Evolutionary conservation across 2,329 filamentous ascomycete species (phyloP).

Genomic region (Cryphonectria nitschkei): DNA sequence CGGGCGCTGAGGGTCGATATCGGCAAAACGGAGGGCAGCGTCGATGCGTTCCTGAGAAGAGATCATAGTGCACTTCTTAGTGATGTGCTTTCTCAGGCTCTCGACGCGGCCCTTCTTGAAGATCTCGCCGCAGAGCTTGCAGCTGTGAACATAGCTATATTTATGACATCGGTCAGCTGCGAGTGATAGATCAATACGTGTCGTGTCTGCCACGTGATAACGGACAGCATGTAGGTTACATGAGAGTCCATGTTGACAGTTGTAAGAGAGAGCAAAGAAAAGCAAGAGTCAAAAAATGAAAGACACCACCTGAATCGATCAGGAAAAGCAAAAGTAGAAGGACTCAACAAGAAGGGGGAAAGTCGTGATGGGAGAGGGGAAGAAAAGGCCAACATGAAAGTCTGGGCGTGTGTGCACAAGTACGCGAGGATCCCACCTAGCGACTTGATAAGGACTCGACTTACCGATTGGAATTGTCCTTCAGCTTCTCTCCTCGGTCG

Average conservation of each 20-base stretch:
- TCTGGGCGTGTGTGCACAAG: background rate
- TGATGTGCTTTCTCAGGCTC: conserved; percentile 77
- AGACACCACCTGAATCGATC: background rate
- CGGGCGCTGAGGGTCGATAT: conserved; percentile 55
- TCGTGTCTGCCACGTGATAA: background rate
- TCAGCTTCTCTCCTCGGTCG: conserved; percentile 81
- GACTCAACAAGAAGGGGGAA: background rate
- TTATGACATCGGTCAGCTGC: conserved; percentile 78
- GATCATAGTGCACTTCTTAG: conserved; percentile 84
- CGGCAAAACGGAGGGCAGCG: conserved; percentile 73
- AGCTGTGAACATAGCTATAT: conserved; percentile 85
- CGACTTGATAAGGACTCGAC: conserved; percentile 44
- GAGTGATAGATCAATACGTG: conserved; percentile 37
- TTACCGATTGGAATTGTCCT: conserved; percentile 89
- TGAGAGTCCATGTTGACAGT: background rate
- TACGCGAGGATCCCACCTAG: background rate
- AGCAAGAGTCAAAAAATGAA: too few relatives aligned
- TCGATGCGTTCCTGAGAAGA: conserved; percentile 75
- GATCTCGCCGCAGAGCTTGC: conserved; percentile 84
- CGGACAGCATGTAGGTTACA: background rate
- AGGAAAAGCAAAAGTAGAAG: background rate
- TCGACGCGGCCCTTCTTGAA: conserved; percentile 91
- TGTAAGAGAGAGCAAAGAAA: background rate
- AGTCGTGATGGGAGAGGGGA: background rate
- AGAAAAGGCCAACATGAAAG: background rate